Evolutionary conservation across 345 rosid species (phyloP), one percentile per base, ranked within the genome.

Genomic region (Citrus inodora): DNA sequence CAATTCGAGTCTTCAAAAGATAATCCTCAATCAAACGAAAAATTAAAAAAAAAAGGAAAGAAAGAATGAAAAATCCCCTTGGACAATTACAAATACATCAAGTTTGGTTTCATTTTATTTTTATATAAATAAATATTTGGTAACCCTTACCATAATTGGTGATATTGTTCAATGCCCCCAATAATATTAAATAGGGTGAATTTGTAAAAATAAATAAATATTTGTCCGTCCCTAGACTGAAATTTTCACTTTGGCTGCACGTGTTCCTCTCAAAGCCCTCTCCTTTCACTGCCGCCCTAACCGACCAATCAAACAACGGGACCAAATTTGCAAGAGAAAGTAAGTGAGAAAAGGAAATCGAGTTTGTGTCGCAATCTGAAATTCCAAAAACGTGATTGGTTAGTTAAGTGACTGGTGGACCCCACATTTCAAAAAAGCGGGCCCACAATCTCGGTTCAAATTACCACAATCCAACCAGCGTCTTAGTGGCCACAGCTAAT

Each of bases 401-500:
- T n/a, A 33, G 32, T 6, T 22, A 1, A 48, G 68, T 13, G 24
- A 63, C 1, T 32, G 11, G 7, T 71, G 38, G 75, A 67, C 7
- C 51, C 61, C 24, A 21, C 38, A 5, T 28, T 3, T 5, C 14
- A n/a, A 24, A 59, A 59, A 7, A 0, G 0, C 9, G 62, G 70
- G 28, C 22, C 60, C 59, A 46, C 63, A 21, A 21, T 4, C 14
- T 7, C 24, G 19, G 76, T 67, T 82, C 83, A 79, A 82, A 72
- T 65, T 5, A 40, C 59, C 70, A 63, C 30, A 64, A 64, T 75
- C 70, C 70, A 75, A 64, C 78, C 70, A 25, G 28, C 77, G 78
- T 66, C 79, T 25, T 38, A 59, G 79, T 64, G 85, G 79, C 53
- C 75, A 82, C 85, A 82, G 87, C 83, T 86, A 82, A 74, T 55